Evolutionary conservation across 441 rosid species (phyloP), one percentile per base, ranked within the genome.

Genomic region (Populus hybrid): DNA sequence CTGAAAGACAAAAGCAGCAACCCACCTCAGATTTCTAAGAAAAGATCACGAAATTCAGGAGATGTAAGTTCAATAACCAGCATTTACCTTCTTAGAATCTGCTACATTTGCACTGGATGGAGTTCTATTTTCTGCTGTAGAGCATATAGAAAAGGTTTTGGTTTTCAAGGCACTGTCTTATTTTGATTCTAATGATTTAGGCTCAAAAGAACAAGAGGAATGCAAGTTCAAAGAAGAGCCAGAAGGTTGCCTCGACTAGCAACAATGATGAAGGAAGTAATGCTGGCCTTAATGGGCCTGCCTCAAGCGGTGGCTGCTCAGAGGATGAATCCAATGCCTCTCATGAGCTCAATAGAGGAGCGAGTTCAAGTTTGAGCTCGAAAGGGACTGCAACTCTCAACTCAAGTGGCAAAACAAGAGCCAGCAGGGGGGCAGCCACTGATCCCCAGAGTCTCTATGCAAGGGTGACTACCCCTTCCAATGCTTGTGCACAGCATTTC

Each of bases 371-470:
- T 38, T 11, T 76, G 80, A 81, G 78, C 81, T 75, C 84, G 6
- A 88, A 86, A 67, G 89, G 71, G 74, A 23, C 73, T 1, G 10
- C 77, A 71, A 84, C 84, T 46, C 86, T 88, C 32, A 87, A 89
- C 84, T 82, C 76, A 50, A 88, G 76, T 10, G 89, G 93, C 72
- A 89, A 87, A 78, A 80, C 87, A 68, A 86, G 94, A 76, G 94
- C 95, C 28, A 80, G 90, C 12, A 85, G 90, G 20, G 93, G 94
- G 0, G 84, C 90, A 0, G 94, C 96, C 20, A 90, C 94, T 0
- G 97, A 92, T 81, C 95, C 97, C 24, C 94, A 89, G 79, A 89
- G 91, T 83, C 89, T 93, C 36, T 90, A 91, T 71, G 94, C 97
- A 34, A 88, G 97, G 85, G 92, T 91, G 87, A 57, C 64, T 1